Evolutionary conservation across 306 rosid species (phyloP).

Genomic region (Erythrophleum fordii): DNA sequence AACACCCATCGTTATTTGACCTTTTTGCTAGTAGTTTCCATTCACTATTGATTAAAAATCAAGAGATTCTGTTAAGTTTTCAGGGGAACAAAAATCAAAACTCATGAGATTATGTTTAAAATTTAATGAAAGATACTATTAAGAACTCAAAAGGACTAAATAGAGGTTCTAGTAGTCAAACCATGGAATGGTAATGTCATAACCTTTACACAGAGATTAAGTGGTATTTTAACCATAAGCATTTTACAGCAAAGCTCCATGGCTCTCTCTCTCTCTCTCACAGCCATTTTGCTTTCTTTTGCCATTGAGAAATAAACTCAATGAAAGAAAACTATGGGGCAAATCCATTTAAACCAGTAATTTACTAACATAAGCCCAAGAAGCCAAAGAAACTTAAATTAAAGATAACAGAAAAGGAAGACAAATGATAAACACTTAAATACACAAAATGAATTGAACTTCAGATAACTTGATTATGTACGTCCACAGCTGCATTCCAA

Average conservation of each 20-base stretch:
- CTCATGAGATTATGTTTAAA: not conserved
- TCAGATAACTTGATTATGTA: too few species aligned
- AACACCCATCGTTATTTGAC: constrained; percentile 9
- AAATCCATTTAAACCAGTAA: constrained; percentile 20
- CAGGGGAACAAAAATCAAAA: not conserved
- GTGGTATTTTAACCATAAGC: constrained; percentile 1
- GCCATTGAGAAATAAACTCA: not conserved
- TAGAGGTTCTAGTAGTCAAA: constrained; percentile 1
- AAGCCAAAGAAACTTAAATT: not conserved
- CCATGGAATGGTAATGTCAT: not conserved
- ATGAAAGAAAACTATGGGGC: not conserved
- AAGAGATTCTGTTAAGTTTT: constrained; percentile 24
- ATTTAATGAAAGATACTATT: not conserved
- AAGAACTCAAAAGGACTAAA: not conserved
- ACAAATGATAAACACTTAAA: not conserved
- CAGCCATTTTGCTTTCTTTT: not conserved
- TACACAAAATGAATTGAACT: not conserved
- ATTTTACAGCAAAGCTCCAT: constrained; percentile 7
- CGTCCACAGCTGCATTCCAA: too few species aligned
- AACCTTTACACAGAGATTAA: not conserved
- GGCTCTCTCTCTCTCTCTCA: not conserved
- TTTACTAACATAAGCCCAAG: not conserved
- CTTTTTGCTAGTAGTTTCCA: not conserved
- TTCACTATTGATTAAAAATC: constrained; percentile 16
- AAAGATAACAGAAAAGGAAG: not conserved